Evolutionary conservation across 2,329 filamentous ascomycete genomes (phyloP), one percentile per base, ranked within the genome.

Genomic region (Tolypocladium ovalisporum): DNA sequence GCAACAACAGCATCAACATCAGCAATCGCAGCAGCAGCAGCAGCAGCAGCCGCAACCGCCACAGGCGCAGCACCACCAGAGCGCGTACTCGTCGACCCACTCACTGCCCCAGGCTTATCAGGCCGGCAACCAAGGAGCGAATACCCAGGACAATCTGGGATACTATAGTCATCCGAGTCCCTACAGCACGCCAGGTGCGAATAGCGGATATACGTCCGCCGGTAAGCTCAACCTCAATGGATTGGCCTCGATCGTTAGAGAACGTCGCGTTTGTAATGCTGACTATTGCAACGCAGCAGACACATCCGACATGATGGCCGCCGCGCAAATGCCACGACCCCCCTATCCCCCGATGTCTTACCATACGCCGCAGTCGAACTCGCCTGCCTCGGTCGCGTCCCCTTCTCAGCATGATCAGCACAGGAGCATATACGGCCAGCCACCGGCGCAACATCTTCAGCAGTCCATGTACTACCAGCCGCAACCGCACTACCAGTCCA

Each of bases 321-420:
- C 82, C 66, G 76, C 76, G 61, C 75, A 78, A 69, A 81, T 85
- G 89, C 88, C 90, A 73, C 84, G 87, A 72, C 84, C 86, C 65
- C 82, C 86, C 52, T 96, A 95, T 71, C 92, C 92, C 65, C 90
- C 90, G 60, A 96, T 96, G 70, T 81, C 80, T 36, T 97, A 97
- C 71, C 90, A 97, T 73, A 95, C 92, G 22, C 91, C 92, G 57
- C 92, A 97, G 76, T 96, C 92, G 57, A 96, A 93, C 73, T 96
- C 93, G 57, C 93, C 93, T 54, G 90, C 90, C 42, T 96, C 92
- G 54, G 92, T 97, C 66, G 89, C 92, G 62, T 97, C 93, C 37
- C 87, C 90, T 27, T 90, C 91, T 58, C 82, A 85, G 57, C 91
- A 96, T 73, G 93, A 97, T 69, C 90, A 93, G 68, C 90, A 96